Percentiles rank a stretch among this genome's conserved stretches.
Conservation (phyloP, 1,284 basidiomycete species). For the Puccinia coronata region DNA sequence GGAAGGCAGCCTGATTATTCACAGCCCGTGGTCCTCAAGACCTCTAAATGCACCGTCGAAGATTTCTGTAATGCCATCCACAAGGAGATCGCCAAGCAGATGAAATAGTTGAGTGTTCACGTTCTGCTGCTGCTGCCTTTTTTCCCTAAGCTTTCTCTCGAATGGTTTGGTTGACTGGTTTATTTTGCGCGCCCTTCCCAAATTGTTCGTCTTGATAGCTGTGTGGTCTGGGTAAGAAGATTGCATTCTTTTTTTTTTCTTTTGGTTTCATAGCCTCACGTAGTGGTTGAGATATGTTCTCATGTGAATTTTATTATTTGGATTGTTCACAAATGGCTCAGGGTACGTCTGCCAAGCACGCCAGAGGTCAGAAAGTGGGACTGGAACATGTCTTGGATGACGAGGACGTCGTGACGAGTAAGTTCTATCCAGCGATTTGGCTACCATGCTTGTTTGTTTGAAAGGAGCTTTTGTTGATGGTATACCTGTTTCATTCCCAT, state of each 20-base stretch:
- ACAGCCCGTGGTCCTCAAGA: conserved; percentile 69
- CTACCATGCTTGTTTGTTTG: not conserved
- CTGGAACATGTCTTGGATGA: conserved; percentile 63
- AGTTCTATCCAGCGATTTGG: not conserved
- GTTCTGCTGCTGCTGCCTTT: conserved; percentile 3
- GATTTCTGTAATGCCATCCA: conserved; percentile 82
- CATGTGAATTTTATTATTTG: conserved; percentile 1
- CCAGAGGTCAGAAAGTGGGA: conserved; percentile 93
- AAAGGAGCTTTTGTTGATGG: not conserved
- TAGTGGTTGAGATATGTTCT: conserved; percentile 47
- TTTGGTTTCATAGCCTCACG: too few species aligned
- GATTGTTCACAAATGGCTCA: conserved; percentile 68
- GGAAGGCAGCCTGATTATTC: conserved; percentile 86
- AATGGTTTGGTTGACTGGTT: too few species aligned
- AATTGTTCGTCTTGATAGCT: conserved; percentile 4
- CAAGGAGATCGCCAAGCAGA: conserved; percentile 87
- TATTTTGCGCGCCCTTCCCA: not conserved
- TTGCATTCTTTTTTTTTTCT: too few species aligned
- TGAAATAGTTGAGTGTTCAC: conserved; percentile 66
- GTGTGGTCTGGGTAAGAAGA: conserved; percentile 53
- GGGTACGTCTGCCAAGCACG: conserved; percentile 92
- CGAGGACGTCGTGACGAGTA: conserved; percentile 49
- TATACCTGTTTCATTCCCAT: not conserved
- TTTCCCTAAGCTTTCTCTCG: not conserved
- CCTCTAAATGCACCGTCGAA: conserved; percentile 68